Conservation (phyloP, 371 early-diverging fungal genomes). For the Mucor indicus region DNA sequence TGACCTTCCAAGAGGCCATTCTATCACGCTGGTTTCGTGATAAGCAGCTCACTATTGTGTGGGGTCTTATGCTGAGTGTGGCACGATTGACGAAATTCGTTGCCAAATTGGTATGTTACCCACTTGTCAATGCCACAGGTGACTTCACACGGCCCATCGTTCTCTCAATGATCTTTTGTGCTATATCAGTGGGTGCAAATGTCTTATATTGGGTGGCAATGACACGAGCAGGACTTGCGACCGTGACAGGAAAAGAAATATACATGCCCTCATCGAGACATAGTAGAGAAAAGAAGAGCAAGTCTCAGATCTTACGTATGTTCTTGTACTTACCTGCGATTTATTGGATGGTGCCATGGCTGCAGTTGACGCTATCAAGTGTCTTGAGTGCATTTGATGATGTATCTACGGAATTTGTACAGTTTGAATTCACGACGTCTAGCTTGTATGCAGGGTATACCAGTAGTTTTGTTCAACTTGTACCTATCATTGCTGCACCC, state of each 20-base stretch:
- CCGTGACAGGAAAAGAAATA: constrained; percentile 22
- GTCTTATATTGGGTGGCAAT: constrained; percentile 23
- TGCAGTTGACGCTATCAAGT: constrained; percentile 35
- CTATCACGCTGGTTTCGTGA: constrained; percentile 36
- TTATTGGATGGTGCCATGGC: constrained; percentile 40
- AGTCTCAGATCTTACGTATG: constrained; percentile 5
- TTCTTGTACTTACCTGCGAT: constrained; percentile 23
- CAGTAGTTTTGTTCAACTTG: constrained; percentile 41
- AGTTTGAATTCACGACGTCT: constrained; percentile 30
- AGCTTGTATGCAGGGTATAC: constrained; percentile 39
- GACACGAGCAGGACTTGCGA: constrained; percentile 23
- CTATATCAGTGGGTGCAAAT: constrained; percentile 22
- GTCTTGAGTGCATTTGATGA: constrained; percentile 36
- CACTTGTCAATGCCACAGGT: constrained; percentile 17
- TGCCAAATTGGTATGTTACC: constrained; percentile 34
- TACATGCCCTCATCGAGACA: neutral
- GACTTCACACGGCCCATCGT: constrained; percentile 15
- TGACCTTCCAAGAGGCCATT: constrained; percentile 37
- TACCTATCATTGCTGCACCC: constrained; percentile 49
- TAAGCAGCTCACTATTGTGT: constrained; percentile 25
- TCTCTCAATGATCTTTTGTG: constrained; percentile 29
- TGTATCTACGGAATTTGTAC: constrained; percentile 33
- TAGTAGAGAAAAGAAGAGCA: neutral
- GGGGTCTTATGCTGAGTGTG: constrained; percentile 21
- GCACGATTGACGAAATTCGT: constrained; percentile 31